Conservation (phyloP, 495 filamentous ascomycete genomes). For the Schizothecium vesticola region DNA sequence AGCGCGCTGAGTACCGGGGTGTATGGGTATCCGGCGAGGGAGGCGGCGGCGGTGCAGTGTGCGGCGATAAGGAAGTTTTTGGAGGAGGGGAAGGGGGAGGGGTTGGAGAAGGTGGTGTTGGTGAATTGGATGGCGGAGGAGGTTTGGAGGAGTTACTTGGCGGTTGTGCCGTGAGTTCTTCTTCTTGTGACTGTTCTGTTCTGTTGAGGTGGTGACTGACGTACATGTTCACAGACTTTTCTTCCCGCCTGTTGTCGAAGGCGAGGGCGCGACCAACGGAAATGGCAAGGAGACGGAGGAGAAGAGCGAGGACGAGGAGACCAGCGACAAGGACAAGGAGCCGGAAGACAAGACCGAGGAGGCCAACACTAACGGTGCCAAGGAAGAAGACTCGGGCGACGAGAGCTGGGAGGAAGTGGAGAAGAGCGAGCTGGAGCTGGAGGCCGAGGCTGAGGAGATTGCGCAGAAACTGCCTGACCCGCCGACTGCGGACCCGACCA, state of each 20-base stretch:
- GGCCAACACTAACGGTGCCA: constrained; percentile 2
- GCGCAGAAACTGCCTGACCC: neutral
- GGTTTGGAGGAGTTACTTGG: constrained; percentile 59
- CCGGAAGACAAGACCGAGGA: constrained; percentile 15
- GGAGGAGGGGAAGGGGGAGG: constrained; percentile 45
- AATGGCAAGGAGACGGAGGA: constrained; percentile 11
- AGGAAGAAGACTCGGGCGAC: neutral
- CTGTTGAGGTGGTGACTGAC: neutral
- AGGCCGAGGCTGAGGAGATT: constrained; percentile 22
- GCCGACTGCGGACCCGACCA: neutral
- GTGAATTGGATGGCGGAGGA: constrained; percentile 77
- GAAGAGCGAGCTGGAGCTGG: constrained; percentile 19
- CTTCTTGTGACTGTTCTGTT: neutral
- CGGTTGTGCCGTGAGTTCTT: constrained; percentile 61
- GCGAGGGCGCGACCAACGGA: constrained; percentile 14
- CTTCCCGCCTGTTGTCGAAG: constrained; percentile 34
- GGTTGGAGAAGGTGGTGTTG: constrained; percentile 71
- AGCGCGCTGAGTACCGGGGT: constrained; percentile 78
- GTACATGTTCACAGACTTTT: constrained; percentile 20
- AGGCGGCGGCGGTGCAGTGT: constrained; percentile 65
- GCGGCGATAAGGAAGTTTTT: constrained; percentile 68
- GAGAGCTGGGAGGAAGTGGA: constrained; percentile 7
- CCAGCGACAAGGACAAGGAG: constrained; percentile 11
- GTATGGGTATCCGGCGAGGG: constrained; percentile 76
- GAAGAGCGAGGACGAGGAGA: neutral